phyloP scores from a whole-genome alignment of 768 basidiomycete species.

The Chalciporus chontae region DNA sequence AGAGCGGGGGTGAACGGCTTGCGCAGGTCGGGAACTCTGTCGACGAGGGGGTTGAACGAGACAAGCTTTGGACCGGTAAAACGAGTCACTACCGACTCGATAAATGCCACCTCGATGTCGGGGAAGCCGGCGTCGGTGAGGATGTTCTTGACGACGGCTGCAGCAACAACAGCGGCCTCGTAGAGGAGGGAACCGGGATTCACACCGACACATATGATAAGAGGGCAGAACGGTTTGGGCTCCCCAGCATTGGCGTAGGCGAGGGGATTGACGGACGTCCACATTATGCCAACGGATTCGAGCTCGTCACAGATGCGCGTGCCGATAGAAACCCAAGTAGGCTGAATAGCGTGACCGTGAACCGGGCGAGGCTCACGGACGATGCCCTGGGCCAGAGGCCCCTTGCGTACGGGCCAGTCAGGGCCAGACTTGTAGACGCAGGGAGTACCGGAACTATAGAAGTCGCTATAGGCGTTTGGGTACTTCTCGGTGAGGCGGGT shows the following conservation, averaged over 20 bases:
- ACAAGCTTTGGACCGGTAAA: too few species aligned
- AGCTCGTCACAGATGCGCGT: slow-evolving; percentile 21
- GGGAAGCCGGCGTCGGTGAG: too few species aligned
- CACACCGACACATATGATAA: slow-evolving; percentile 26
- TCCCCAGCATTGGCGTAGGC: slow-evolving; percentile 28
- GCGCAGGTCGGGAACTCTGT: too few species aligned
- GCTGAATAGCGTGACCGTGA: slow-evolving; percentile 26
- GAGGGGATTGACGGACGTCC: slow-evolving; percentile 31
- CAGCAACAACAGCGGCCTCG: slow-evolving; percentile 14
- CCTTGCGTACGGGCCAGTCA: background rate
- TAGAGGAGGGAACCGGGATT: slow-evolving; percentile 21
- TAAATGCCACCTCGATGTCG: too few species aligned
- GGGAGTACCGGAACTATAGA: background rate
- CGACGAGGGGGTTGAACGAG: too few species aligned
- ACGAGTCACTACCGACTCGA: too few species aligned
- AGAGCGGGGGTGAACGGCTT: too few species aligned
- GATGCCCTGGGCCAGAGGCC: slow-evolving; percentile 3
- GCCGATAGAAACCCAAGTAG: slow-evolving; percentile 24
- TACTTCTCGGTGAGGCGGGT: background rate
- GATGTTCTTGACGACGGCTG: too few species aligned
- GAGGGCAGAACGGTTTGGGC: slow-evolving; percentile 12
- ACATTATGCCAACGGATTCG: slow-evolving; percentile 24
- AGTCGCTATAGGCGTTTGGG: background rate
- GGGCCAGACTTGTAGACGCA: background rate
- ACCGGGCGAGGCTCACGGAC: slow-evolving; percentile 27